Evolutionary conservation across 495 filamentous ascomycete species (phyloP).

Genomic region (Aspergillus biplanus): DNA sequence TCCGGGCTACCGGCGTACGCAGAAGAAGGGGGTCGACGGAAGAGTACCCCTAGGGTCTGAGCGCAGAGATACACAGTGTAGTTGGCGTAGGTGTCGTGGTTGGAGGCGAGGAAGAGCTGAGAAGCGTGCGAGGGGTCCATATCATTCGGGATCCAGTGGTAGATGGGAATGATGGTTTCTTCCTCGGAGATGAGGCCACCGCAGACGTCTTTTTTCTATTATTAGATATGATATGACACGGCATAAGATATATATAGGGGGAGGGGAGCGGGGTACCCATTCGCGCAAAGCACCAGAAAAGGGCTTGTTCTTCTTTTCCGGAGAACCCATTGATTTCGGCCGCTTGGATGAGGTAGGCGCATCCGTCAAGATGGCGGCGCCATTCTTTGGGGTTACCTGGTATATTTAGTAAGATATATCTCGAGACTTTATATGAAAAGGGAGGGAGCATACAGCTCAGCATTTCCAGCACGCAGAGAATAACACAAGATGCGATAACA

Average conservation of each 20-base stretch:
- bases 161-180: conserved; percentile 40
- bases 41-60: conserved; percentile 40
- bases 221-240: not conserved
- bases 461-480: conserved; percentile 50
- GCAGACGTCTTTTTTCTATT: conserved; percentile 36
- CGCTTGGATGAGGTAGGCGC: conserved; percentile 46
- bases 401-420: not conserved
- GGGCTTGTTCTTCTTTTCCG: conserved; percentile 44
- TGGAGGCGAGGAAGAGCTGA: conserved; percentile 32
- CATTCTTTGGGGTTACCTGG: conserved; percentile 43
- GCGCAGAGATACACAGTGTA: conserved; percentile 50
- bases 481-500: conserved; percentile 45
- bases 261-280: conserved; percentile 37
- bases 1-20: conserved; percentile 26
- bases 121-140: conserved; percentile 35
- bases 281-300: conserved; percentile 53
- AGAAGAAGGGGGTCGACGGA: conserved; percentile 28
- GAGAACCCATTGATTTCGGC: conserved; percentile 45
- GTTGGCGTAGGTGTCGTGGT: conserved; percentile 43
- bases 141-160: conserved; percentile 36
- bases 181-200: conserved; percentile 49
- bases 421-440: not conserved
- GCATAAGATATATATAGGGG: too few species aligned
- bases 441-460: conserved; percentile 33
- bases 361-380: conserved; percentile 52